Conservation (phyloP, 768 basidiomycete species). For the Chalciporus chontae region DNA sequence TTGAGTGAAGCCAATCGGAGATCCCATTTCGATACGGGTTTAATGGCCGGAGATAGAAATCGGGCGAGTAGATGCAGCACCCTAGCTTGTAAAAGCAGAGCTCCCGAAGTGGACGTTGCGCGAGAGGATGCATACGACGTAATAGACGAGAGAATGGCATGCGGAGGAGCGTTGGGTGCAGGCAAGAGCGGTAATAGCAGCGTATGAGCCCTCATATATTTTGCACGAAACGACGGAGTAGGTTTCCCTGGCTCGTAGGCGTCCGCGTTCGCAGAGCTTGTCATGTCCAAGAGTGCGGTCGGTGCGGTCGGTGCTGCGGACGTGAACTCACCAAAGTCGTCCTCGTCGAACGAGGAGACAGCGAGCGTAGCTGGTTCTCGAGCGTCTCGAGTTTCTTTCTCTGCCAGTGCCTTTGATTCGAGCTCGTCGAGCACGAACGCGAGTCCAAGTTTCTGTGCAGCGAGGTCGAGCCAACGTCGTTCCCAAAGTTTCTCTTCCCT, state of each 20-base stretch:
- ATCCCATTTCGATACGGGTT: conserved; percentile 70
- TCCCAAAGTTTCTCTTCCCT: conserved; percentile 82
- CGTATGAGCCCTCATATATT: conserved; percentile 63
- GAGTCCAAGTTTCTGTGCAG: conserved; percentile 43
- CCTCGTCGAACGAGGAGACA: conserved; percentile 51
- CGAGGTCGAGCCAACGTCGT: conserved; percentile 61
- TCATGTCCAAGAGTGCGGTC: conserved; percentile 19
- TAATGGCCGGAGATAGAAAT: conserved; percentile 68
- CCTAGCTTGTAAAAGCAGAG: conserved; percentile 58
- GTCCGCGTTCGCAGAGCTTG: conserved; percentile 8
- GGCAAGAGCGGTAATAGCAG: conserved; percentile 59
- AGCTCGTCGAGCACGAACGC: conserved; percentile 54
- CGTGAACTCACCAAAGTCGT: conserved; percentile 89
- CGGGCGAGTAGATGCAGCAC: conserved; percentile 66
- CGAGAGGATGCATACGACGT: conserved; percentile 40
- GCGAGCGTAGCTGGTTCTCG: conserved; percentile 57
- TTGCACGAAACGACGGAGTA: conserved; percentile 42
- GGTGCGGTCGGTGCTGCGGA: conserved; percentile 33
- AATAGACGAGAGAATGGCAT: conserved; percentile 54
- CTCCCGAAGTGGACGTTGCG: conserved; percentile 35
- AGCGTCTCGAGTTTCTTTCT: conserved; percentile 31
- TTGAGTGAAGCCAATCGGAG: conserved; percentile 62
- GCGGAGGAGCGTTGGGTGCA: conserved; percentile 59
- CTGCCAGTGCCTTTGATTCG: conserved; percentile 41
- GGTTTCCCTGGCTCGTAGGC: conserved; percentile 20